A percentile compares a stretch with the other conserved stretches of the same genome.
phyloP scores from a whole-genome alignment of 2,329 filamentous ascomycete species.

The Colletotrichum sublineola region DNA sequence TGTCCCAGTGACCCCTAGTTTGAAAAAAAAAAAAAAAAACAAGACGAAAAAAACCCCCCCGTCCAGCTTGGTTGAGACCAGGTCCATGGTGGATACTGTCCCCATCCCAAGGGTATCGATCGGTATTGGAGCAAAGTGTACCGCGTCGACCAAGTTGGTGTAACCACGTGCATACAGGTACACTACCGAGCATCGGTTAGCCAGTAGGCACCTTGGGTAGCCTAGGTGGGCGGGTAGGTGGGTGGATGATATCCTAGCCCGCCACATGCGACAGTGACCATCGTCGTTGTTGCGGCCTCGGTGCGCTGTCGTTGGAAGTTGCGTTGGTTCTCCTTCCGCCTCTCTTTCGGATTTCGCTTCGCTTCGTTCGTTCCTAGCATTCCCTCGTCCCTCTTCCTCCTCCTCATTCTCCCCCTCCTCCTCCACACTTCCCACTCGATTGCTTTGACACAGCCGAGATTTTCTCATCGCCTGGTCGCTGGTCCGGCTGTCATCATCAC shows the following conservation, averaged over 20 bases:
- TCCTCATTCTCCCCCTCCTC: background rate
- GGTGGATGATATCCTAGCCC: background rate
- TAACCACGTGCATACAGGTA: too few relatives aligned
- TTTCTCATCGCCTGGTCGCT: background rate
- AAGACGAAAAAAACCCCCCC: too few relatives aligned
- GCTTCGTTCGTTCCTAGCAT: slow-evolving; percentile 2
- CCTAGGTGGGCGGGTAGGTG: too few relatives aligned
- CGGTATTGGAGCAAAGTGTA: background rate
- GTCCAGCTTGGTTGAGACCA: background rate
- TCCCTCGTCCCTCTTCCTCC: background rate
- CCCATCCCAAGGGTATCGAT: background rate
- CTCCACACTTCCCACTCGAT: background rate
- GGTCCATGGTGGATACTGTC: background rate
- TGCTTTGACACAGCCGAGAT: background rate
- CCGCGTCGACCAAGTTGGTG: background rate
- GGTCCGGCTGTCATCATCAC: background rate
- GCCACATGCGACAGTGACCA: slow-evolving; percentile 18
- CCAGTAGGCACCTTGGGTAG: too few relatives aligned
- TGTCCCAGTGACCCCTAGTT: background rate
- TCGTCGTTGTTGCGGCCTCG: slow-evolving; percentile 7
- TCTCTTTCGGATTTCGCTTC: slow-evolving; percentile 12
- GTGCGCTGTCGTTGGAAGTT: background rate
- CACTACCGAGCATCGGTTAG: too few relatives aligned
- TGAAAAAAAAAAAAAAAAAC: background rate
- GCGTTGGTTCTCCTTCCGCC: background rate